A percentile compares a stretch with the other conserved stretches of the same genome.
These are phyloP conservation scores for Flaveria bidentis DNA, from an alignment of 129 eudicot genomes.

Conservation along the genomic window DNA sequence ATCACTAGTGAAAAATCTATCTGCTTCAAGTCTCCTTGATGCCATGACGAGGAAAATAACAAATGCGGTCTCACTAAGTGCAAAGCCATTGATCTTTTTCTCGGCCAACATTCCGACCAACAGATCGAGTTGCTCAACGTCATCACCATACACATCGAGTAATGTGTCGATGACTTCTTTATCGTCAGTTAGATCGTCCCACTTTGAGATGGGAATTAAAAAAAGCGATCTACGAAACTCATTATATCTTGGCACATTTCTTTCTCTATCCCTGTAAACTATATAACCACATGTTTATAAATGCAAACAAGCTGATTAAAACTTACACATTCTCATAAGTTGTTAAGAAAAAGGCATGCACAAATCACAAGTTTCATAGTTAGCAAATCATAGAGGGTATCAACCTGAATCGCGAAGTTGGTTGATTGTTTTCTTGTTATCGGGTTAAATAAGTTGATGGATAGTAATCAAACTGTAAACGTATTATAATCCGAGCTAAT, in stretches of 20 bases:
- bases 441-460: too few relatives aligned
- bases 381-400: too few relatives aligned
- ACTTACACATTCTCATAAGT: neutral
- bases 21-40: conserved; percentile 64
- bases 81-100: conserved; percentile 70
- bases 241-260: conserved; percentile 59
- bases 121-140: conserved; percentile 57
- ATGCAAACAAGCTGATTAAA: neutral
- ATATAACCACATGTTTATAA: conserved; percentile 11
- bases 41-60: conserved; percentile 60
- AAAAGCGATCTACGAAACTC: conserved; percentile 54
- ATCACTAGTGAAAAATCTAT: conserved; percentile 57
- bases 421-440: too few relatives aligned
- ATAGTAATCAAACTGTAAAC: too few relatives aligned
- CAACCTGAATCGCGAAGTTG: too few relatives aligned
- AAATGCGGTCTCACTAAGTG: conserved; percentile 65
- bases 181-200: conserved; percentile 62
- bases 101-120: conserved; percentile 61
- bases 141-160: conserved; percentile 50
- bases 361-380: neutral
- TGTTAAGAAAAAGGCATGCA: neutral
- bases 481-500: too few relatives aligned
- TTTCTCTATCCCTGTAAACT: conserved; percentile 72
- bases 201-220: conserved; percentile 56
- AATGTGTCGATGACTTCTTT: conserved; percentile 47